phyloP scores from a whole-genome alignment of 2,329 filamentous ascomycete species.

The Fusarium begoniae region DNA sequence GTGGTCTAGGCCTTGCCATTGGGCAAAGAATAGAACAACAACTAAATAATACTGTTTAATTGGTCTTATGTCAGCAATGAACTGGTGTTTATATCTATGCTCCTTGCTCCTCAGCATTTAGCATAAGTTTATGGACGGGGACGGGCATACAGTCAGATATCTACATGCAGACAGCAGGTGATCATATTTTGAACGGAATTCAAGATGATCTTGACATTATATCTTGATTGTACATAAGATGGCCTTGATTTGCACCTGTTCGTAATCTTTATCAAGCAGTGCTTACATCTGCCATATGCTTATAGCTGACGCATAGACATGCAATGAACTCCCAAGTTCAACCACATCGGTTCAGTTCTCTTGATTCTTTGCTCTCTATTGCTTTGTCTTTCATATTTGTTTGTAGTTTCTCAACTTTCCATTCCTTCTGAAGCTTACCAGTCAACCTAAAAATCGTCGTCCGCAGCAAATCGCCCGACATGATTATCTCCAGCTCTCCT shows the following conservation, averaged over 20 bases:
- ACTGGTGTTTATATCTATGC: not conserved
- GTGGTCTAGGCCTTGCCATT: not conserved
- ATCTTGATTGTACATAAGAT: not conserved
- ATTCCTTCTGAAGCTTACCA: no score
- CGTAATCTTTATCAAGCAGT: not conserved
- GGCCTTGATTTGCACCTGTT: not conserved
- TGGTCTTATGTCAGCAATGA: not conserved
- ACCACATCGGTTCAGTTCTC: not conserved
- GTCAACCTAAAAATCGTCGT: not conserved
- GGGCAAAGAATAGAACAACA: not conserved
- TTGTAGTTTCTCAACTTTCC: not conserved
- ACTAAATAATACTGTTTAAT: not conserved
- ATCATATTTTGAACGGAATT: not conserved
- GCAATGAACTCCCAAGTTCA: not conserved
- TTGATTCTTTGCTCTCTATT: not conserved
- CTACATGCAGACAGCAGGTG: not conserved
- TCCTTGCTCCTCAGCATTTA: not conserved
- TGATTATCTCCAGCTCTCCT: slow-evolving; percentile 38
- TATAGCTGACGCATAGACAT: not conserved
- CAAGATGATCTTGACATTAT: not conserved
- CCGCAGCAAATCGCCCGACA: not conserved
- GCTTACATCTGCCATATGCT: slow-evolving; percentile 10
- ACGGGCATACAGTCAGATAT: not conserved
- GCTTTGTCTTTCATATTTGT: not conserved
- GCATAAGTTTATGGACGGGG: not conserved